Conservation (phyloP, 1,139 yeast genomes). For the Yamadazyma aaseri region DNA sequence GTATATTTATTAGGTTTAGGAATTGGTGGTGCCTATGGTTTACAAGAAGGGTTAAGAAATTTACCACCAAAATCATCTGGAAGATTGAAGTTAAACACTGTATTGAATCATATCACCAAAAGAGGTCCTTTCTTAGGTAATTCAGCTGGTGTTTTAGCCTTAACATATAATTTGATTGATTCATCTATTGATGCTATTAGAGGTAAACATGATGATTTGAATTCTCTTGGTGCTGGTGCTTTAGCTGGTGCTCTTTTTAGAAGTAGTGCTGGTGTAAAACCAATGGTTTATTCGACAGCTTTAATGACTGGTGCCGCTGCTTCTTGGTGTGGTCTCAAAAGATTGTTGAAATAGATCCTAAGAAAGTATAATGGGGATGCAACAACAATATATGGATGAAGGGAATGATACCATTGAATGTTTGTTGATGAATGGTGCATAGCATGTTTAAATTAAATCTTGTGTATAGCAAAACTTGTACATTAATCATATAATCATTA, state of each 20-base stretch:
- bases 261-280: conserved; percentile 79
- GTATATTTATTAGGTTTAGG: conserved; percentile 80
- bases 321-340: conserved; percentile 86
- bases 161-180: conserved; percentile 82
- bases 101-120: conserved; percentile 87
- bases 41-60: conserved; percentile 78
- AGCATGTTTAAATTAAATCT: conserved; percentile 12
- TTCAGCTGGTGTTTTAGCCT: conserved; percentile 90
- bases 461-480: conserved; percentile 17
- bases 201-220: conserved; percentile 84
- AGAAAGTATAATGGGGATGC: no score
- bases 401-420: no score
- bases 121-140: conserved; percentile 96
- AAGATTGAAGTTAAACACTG: conserved; percentile 80
- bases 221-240: conserved; percentile 88
- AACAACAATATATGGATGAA: no score
- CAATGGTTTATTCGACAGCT: conserved; percentile 85
- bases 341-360: conserved; percentile 31
- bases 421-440: conserved; percentile 7
- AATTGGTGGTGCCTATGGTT: conserved; percentile 84
- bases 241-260: conserved; percentile 89
- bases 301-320: conserved; percentile 90
- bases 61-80: conserved; percentile 73
- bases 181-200: conserved; percentile 75
- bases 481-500: conserved; percentile 9